These are phyloP conservation scores for Apiotrichum gamsii DNA, from an alignment of 1,284 basidiomycete genomes.

Conservation along the genomic window DNA sequence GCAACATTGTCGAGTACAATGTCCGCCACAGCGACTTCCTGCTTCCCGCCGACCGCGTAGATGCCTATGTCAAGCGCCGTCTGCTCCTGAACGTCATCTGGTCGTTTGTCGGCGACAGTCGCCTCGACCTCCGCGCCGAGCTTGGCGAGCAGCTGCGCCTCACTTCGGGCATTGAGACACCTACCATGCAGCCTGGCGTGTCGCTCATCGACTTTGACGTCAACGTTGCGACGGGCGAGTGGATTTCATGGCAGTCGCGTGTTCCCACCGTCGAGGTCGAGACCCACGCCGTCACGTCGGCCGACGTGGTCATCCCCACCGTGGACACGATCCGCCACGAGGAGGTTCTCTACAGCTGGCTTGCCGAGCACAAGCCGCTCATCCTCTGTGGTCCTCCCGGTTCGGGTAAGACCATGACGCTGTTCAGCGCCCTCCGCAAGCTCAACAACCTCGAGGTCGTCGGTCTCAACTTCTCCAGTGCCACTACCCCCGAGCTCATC, in stretches of 20 bases:
- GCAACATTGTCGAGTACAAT: conserved; percentile 93
- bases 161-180: conserved; percentile 84
- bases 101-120: conserved; percentile 96
- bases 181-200: conserved; percentile 63
- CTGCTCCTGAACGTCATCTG: conserved; percentile 89
- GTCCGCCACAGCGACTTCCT: conserved; percentile 93
- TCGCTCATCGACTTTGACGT: conserved; percentile 97
- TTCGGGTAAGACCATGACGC: conserved; percentile 99
- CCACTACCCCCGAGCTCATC: conserved; percentile 94
- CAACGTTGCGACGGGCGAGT: conserved; percentile 75
- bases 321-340: conserved; percentile 98
- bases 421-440: conserved; percentile 97
- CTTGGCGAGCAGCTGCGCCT: conserved; percentile 83
- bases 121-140: conserved; percentile 77
- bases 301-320: conserved; percentile 96
- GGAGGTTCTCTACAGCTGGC: conserved; percentile 96
- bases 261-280: conserved; percentile 97
- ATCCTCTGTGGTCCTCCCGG: conserved; percentile 98
- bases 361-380: conserved; percentile 96
- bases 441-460: conserved; percentile 98
- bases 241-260: conserved; percentile 83
- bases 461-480: conserved; percentile 98
- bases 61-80: conserved; percentile 86
- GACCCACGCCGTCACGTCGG: conserved; percentile 86
- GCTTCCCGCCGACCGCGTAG: conserved; percentile 70